These are phyloP conservation scores for Penicillium nucicola DNA, from an alignment of 495 filamentous ascomycete species.

Conservation along the genomic window DNA sequence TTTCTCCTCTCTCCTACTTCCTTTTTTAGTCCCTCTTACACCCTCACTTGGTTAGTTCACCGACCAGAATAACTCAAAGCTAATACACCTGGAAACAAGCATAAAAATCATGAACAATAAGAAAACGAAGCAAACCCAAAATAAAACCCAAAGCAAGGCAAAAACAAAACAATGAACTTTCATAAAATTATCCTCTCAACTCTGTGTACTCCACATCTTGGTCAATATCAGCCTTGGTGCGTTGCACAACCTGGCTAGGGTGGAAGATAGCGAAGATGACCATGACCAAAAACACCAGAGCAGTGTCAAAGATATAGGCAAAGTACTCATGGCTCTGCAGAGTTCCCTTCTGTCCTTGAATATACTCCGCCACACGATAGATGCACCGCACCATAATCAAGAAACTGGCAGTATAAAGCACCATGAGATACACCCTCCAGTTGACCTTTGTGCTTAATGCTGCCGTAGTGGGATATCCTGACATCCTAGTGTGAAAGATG, in stretches of 20 bases:
- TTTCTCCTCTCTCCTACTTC: no score
- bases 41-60: no score
- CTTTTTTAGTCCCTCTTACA: no score
- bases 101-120: no score
- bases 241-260: conserved; percentile 6
- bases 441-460: background rate
- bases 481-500: conserved; percentile 35
- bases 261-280: conserved; percentile 40
- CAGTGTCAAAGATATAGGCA: conserved; percentile 60
- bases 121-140: no score
- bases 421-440: conserved; percentile 46
- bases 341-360: conserved; percentile 50
- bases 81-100: no score
- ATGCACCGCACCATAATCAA: conserved; percentile 60
- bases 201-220: no score
- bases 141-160: no score
- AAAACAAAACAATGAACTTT: no score
- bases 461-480: conserved; percentile 17
- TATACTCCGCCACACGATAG: conserved; percentile 63
- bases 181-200: no score
- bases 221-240: no score
- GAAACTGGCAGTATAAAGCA: conserved; percentile 47
- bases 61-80: no score
- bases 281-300: conserved; percentile 54
- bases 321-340: conserved; percentile 53